Evolutionary conservation across 1,284 basidiomycete genomes (phyloP), one percentile per base, ranked within the genome.

Genomic region (Cryptococcus amylolentus): DNA sequence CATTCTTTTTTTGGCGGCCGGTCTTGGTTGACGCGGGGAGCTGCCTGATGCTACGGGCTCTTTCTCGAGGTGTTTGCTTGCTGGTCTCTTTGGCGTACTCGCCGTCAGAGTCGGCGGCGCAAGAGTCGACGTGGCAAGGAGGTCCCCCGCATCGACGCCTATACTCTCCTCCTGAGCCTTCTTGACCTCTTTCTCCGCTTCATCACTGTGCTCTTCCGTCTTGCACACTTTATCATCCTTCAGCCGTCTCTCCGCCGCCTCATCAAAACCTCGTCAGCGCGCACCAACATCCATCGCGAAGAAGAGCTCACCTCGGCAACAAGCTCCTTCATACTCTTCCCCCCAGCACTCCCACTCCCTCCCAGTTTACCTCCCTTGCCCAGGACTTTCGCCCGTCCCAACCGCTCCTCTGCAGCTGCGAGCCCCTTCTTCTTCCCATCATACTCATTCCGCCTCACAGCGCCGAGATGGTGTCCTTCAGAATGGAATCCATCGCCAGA

Each of bases 201-300:
- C 86, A 3, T 84, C 86, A 10, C 57, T 53, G 28, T 44, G 47
- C 23, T 65, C 60, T 10, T 51, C 54, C 6, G 69, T 63, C 2
- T 82, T 86, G 69, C 89, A 92, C 0, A 82, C 72, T 68, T 85
- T 86, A 65, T 88, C 85, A 65, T 93, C 91, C 20, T 78, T 78
- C 4, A 81, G 78, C 55, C 91, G 80, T 54, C 86, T 81, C 68
- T 91, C 89, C 0, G 91, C 91, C 46, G 91, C 91, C 89, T 92
- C n/a, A 20, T 4, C 20, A 20, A 20, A 9, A 7, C 31, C 40
- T 67, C 6, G 35, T 26, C 42, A 44, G 12, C 14, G 27, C 44
- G 39, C 38, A 28, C 16, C 23, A 28, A 35, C 37, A 42, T 35
- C 23, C 23, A 23, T 23, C 23, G 2, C 2, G 23, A 3, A 23